These are phyloP conservation scores for Dryadomyces quercivorus DNA, from an alignment of 2,329 filamentous ascomycete species.

Conservation along the genomic window DNA sequence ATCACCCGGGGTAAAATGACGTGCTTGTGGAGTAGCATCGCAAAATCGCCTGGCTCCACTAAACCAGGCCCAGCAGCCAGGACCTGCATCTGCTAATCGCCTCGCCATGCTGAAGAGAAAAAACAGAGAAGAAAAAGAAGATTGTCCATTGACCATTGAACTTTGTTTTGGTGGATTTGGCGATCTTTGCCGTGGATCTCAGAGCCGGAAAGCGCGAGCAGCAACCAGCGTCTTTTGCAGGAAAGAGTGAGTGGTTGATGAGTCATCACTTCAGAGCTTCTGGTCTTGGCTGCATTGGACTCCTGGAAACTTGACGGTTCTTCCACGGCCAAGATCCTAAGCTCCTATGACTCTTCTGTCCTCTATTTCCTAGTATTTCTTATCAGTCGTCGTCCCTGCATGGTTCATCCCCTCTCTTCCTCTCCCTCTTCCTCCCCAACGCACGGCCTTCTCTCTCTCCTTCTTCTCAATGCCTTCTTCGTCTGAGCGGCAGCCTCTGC, in stretches of 20 bases:
- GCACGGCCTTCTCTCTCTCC: too few relatives aligned
- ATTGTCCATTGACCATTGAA: too few relatives aligned
- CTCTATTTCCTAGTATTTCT: not conserved
- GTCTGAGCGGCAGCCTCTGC: not conserved
- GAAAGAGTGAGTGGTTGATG: not conserved
- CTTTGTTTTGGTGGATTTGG: too few relatives aligned
- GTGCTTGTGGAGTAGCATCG: not conserved
- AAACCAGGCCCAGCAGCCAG: not conserved
- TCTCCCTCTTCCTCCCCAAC: not conserved
- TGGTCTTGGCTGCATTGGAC: too few relatives aligned
- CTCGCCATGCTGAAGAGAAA: too few relatives aligned
- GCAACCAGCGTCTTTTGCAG: too few relatives aligned
- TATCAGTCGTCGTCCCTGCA: not conserved
- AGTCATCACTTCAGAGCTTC: not conserved
- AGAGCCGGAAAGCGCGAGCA: too few relatives aligned
- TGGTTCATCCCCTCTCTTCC: not conserved
- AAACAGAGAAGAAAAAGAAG: too few relatives aligned
- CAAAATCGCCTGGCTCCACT: not conserved
- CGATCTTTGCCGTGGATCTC: too few relatives aligned
- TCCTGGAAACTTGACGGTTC: too few relatives aligned
- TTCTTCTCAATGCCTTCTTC: not conserved
- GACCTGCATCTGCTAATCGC: too few relatives aligned
- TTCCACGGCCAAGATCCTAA: not conserved
- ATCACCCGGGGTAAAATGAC: not conserved
- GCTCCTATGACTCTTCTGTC: not conserved